Base-by-base conservation (phyloP, 2,329 filamentous ascomycete species). In the Arthrinium puccinioides region DNA sequence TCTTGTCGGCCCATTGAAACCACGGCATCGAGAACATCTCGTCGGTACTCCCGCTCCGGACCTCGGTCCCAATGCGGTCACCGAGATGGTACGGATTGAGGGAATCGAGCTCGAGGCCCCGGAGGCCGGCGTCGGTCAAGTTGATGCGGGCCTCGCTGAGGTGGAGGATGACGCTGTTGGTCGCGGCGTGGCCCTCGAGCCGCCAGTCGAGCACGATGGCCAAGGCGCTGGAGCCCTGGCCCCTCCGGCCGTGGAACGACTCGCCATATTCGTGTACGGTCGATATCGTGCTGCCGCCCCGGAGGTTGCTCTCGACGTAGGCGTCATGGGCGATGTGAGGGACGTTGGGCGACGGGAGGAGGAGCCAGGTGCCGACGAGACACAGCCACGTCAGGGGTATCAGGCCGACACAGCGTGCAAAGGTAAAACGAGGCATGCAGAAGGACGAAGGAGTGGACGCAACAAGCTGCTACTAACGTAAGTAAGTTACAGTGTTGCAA, bases 321-420 rank as follows among this genome's bases (percentile, higher is more conserved):
- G 26, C 38, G 25, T 37, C 33, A 31, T 20, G 41, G 31, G 15
- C 24, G 27, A 10, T n/a, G 10, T 15, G 21, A 8, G 29, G 32
- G 21, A 40, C 16, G 15, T 24, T 21, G 14, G 41, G 41, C 20
- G 36, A 43, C 3, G 38, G 41, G 2, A 43, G 30, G 28, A 40
- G 35, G 34, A 43, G 36, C 41, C 41, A 43, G 18, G 41, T 43
- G 25, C 24, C 38, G 25, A 43, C 38, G 21, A 40, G 38, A 23
- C 41, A 32, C 24, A 43, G 28, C 41, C 41, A 43, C 24, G 34
- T 35, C 21, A 43, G 28, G 24, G 41, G 41, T 21, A 43, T 29
- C 31, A 43, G 38, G 32, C 41, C 36, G 10, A 43, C 27, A 10
- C 40, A 30, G 19, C 41, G 41, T 29, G 38, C 29, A 24, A 37